phyloP scores from a whole-genome alignment of 768 basidiomycete genomes.

The Russula abietina region DNA sequence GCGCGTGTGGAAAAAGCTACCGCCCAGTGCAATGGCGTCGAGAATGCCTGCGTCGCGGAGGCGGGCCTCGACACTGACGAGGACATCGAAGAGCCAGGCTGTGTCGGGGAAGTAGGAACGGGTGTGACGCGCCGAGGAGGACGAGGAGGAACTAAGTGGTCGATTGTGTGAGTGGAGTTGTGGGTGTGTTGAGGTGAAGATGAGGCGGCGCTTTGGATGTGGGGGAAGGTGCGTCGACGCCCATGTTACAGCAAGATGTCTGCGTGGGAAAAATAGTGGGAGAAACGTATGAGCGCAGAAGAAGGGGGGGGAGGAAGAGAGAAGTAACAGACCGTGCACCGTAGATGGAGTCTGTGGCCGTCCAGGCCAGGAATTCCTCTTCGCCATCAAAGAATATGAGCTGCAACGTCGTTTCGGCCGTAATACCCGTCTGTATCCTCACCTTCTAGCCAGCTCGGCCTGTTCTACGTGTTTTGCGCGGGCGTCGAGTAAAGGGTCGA shows the following conservation, averaged over 20 bases:
- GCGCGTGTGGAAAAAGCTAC: constrained; percentile 63
- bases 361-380: constrained; percentile 92
- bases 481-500: constrained; percentile 65
- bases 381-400: constrained; percentile 97
- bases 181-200: constrained; percentile 37
- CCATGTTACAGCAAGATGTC: constrained; percentile 90
- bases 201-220: constrained; percentile 51
- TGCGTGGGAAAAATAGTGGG: constrained; percentile 29
- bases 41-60: constrained; percentile 60
- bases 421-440: constrained; percentile 43
- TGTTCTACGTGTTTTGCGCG: constrained; percentile 50
- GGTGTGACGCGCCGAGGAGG: constrained; percentile 73
- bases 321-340: constrained; percentile 71
- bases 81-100: constrained; percentile 76
- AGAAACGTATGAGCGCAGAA: background rate
- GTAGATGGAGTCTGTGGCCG: constrained; percentile 83
- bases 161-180: constrained; percentile 70
- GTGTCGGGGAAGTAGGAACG: constrained; percentile 82
- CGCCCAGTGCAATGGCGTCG: constrained; percentile 37
- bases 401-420: constrained; percentile 80
- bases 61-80: constrained; percentile 65
- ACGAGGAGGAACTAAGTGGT: constrained; percentile 91
- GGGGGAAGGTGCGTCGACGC: constrained; percentile 57
- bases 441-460: constrained; percentile 49
- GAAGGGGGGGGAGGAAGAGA: background rate